Evolutionary conservation across 2,329 filamentous ascomycete genomes (phyloP), one percentile per base, ranked within the genome.

Genomic region (Chaetomium strumarium): DNA sequence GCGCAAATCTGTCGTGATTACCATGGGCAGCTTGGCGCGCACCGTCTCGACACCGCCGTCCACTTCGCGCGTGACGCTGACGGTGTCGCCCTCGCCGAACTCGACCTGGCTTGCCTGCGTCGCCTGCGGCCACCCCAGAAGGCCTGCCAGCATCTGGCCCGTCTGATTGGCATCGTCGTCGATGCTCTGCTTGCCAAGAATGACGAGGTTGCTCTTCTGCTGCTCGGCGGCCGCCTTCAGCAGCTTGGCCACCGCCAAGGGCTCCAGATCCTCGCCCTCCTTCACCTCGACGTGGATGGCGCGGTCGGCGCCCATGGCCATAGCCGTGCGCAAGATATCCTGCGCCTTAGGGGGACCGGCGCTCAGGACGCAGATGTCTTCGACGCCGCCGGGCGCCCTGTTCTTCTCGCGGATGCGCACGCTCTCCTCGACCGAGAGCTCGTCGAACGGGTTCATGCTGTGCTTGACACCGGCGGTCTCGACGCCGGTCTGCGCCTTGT

Each of bases 391-490:
- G 16, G 83, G 79, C 16, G 83, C 82, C 51, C 73, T 71, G 71
- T 88, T 87, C 76, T 88, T 87, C 71, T 97, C 92, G 70, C 93
- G 91, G 67, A 99, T 86, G 38, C 89, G 90, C 47, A 96, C 88
- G 47, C 91, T 89, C 76, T 97, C 93, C 75, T 99, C 93, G 70
- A 99, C 84, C 40, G 90, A 95, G 66, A 99, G 88, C 72, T 99
- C 93, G 77, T 99, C 93, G 74, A 99, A 99, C 17, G 93, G 93
- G 79, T 97, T 99, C 83, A 99, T 92, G 69, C 86, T 91, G 80
- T 97, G 92, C 75, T 97, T 97, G 66, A 97, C 90, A 62, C 88
- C 88, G 59, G 85, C 79, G 51, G 88, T 96, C 74, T 96, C 92
- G 72, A 99, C 86, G 67, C 84, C 92, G 56, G 92, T 96, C 72